Evolutionary conservation across 1,284 basidiomycete species (phyloP), one percentile per base, ranked within the genome.

Genomic region (Moesziomyces antarcticus): DNA sequence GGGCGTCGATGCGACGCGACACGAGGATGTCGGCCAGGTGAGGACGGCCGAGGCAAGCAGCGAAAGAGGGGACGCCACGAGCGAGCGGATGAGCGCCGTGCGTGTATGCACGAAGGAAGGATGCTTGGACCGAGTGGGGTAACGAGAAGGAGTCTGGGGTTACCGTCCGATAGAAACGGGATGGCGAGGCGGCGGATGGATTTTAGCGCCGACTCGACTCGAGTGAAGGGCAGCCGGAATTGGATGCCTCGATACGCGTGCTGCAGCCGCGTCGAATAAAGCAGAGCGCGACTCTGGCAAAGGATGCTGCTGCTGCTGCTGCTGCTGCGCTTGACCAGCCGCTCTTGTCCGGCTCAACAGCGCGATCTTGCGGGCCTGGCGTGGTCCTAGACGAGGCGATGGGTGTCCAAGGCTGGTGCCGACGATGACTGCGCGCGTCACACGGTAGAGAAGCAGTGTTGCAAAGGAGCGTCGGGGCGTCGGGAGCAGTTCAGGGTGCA

Each of bases 401-500:
- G 3, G 30, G 10, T 33, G 9, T 10, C 2, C 30, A 13, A 33
- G 30, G 30, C 30, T 18, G 37, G 16, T 40, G 25, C 25, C 25
- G 6, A 27, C 25, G 6, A 27, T 7, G 25, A 27, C 25, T 27
- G 18, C 37, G 14, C 37, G 7, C 13, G 37, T 16, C 3, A 18
- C 24, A 45, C 14, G 11, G 33, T 10, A 35, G 35, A 35, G 24
- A 9, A 24, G 24, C 8, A 46, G 52, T 30, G 18, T 30, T 8
- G 22, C 22, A 25, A 25, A 33, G 44, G 33, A 18, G 2, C 25
- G 40, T 9, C 8, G 37, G 16, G 37, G 14, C 6, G 37, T 49
- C 40, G 42, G 30, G 50, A 13, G 20, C 37, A 25, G 60, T 62
- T 52, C 66, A 69, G 66, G 59, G 66, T 69, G 66, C 59, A 69